Evolutionary conservation across 345 rosid genomes (phyloP), one percentile per base, ranked within the genome.

Genomic region (Murraya koenigii): DNA sequence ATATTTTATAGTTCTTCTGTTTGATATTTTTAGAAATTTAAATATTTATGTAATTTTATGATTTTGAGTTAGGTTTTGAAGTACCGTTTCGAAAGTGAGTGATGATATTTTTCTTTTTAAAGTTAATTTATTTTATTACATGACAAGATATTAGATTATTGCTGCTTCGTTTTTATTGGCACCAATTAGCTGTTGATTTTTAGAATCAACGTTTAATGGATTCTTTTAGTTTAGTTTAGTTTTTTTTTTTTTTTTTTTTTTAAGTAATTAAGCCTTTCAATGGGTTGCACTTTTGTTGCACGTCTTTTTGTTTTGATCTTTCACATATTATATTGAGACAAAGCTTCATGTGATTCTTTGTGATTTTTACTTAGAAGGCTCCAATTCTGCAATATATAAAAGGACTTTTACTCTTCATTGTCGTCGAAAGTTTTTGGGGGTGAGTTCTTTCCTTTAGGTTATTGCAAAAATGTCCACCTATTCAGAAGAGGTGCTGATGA

Each of bases 11-110:
- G 39, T 69, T 74, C 20, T 49, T 66, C 8, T n/a, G 26, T 72
- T 32, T 2, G 65, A 83, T 68, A 55, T 71, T 78, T 73, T 74
- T 25, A n/a, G 35, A 58, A n/a, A 8, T 25, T 58, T 22, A 10
- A 10, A 6, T 6, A n/a, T 56, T 73, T 58, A n/a, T 62, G 36
- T 41, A 25, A 38, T 73, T 36, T 59, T 36, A 30, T 55, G 20
- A 17, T 30, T 17, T 15, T 63, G 33, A 62, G 35, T 33, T 64
- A 33, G 68, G 68, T 33, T 64, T 33, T 7, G 68, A 22, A 64
- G 44, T 64, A 32, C 41, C 1, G 11, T 32, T 30, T 20, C 8
- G 39, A 63, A 15, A 30, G 11, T 30, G 39, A 62, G 56, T 44
- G 56, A 32, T 44, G 35, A 68, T 69, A 47, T 44, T 25, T 25